These are phyloP conservation scores for Trypanosoma platydactyli DNA, from an alignment of 208 protist species.

Conservation along the genomic window DNA sequence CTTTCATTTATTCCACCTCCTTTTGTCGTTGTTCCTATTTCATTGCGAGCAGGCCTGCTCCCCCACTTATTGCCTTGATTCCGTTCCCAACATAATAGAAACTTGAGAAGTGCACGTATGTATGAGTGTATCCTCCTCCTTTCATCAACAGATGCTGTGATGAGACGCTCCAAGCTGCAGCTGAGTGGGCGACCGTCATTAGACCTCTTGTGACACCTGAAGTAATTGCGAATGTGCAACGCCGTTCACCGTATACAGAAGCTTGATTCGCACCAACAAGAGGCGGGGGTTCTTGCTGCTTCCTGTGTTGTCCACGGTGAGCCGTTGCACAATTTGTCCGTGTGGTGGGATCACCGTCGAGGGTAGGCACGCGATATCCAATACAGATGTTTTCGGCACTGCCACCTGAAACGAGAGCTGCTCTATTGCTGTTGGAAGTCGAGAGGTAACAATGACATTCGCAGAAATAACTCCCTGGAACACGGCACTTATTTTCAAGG, in stretches of 20 bases:
- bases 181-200: too few species aligned
- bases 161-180: too few species aligned
- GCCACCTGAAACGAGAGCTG: slow-evolving; percentile 72
- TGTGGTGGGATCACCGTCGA: slow-evolving; percentile 38
- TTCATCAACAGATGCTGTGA: background rate
- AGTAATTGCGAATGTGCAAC: slow-evolving; percentile 56
- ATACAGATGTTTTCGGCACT: slow-evolving; percentile 53
- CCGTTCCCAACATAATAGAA: background rate
- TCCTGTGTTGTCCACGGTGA: slow-evolving; percentile 56
- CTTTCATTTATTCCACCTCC: background rate
- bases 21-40: background rate
- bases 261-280: slow-evolving; percentile 66
- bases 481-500: slow-evolving; percentile 37
- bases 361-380: slow-evolving; percentile 57
- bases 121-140: background rate
- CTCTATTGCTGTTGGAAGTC: slow-evolving; percentile 31
- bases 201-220: slow-evolving; percentile 50
- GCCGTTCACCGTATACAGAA: slow-evolving; percentile 59
- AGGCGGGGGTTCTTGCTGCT: slow-evolving; percentile 44
- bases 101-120: too few species aligned
- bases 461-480: slow-evolving; percentile 25
- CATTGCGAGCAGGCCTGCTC: too few species aligned
- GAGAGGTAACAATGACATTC: slow-evolving; percentile 49
- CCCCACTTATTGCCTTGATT: background rate
- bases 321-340: slow-evolving; percentile 40